phyloP scores from a whole-genome alignment of 495 filamentous ascomycete genomes.

The Sabuloglossum arenarium region DNA sequence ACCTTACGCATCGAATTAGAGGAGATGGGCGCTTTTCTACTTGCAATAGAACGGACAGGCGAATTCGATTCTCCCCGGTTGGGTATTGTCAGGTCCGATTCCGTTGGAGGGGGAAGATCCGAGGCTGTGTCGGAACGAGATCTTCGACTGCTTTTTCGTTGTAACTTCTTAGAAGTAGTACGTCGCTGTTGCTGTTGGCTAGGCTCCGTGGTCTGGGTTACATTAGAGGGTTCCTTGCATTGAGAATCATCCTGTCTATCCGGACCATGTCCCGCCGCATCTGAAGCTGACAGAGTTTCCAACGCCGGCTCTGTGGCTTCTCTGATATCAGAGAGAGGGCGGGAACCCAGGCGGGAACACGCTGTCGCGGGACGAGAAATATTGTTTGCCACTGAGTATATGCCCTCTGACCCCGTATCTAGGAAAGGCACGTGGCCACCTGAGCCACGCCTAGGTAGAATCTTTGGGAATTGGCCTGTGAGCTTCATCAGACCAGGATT shows the following conservation, averaged over 20 bases:
- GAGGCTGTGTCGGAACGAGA: background rate
- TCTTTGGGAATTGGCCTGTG: background rate
- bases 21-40: background rate
- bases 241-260: background rate
- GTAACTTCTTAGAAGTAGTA: background rate
- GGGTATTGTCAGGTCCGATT: background rate
- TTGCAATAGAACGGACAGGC: background rate
- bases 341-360: background rate
- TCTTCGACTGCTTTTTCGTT: background rate
- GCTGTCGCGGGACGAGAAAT: constrained; percentile 2
- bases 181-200: background rate
- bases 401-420: background rate
- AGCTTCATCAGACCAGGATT: too few relatives aligned
- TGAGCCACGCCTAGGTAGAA: background rate
- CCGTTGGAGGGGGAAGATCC: background rate
- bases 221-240: too few relatives aligned
- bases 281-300: background rate
- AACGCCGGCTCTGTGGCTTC: background rate
- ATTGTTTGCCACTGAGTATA: background rate
- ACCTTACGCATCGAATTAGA: constrained; percentile 3
- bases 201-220: background rate
- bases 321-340: constrained; percentile 3
- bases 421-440: background rate
- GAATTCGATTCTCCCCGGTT: background rate
- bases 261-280: background rate